These are phyloP conservation scores for Centella asiatica DNA, from an alignment of 129 eudicot species.

Conservation along the genomic window DNA sequence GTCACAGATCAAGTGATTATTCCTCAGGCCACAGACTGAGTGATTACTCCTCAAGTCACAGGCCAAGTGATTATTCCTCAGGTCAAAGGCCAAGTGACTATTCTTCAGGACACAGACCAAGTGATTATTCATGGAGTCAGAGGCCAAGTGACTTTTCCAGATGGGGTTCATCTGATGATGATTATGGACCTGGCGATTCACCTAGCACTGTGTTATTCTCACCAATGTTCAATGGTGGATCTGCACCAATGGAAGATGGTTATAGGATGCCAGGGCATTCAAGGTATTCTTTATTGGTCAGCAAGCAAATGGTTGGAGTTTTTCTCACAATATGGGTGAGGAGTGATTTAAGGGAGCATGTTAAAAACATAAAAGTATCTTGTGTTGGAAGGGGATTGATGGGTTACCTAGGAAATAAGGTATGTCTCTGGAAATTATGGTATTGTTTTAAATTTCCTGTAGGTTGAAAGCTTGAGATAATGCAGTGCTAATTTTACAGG, in stretches of 20 bases:
- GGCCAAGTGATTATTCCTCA: conserved; percentile 43
- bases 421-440: background rate
- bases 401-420: conserved; percentile 99
- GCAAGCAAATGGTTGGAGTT: conserved; percentile 97
- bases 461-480: background rate
- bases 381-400: conserved; percentile 97
- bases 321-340: conserved; percentile 84
- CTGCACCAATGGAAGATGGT: conserved; percentile 41
- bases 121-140: conserved; percentile 64
- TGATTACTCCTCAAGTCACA: conserved; percentile 12
- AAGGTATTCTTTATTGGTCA: conserved; percentile 63
- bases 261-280: conserved; percentile 38
- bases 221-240: conserved; percentile 38
- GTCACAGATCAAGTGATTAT: conserved; percentile 63
- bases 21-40: conserved; percentile 37
- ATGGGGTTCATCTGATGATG: conserved; percentile 92
- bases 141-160: conserved; percentile 83
- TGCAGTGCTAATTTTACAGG: conserved; percentile 39
- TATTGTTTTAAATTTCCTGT: background rate
- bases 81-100: conserved; percentile 68
- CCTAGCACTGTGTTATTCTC: conserved; percentile 59
- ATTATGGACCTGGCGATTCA: conserved; percentile 63
- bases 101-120: conserved; percentile 51
- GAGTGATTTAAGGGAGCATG: conserved; percentile 77
- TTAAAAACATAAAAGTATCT: conserved; percentile 75